phyloP scores from a whole-genome alignment of 306 rosid species.

The Corylus avellana region DNA sequence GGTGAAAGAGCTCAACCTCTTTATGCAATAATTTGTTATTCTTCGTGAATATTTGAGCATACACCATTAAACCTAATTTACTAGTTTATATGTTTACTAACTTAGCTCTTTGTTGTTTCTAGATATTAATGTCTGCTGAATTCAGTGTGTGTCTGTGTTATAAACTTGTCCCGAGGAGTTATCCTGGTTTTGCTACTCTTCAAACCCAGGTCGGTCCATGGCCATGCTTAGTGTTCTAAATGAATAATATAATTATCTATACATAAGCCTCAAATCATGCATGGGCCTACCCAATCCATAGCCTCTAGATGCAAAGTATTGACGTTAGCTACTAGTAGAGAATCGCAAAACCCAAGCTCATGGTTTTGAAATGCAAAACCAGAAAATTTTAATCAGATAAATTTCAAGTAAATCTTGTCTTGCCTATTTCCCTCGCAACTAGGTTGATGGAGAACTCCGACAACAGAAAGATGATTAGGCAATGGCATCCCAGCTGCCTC shows the following conservation, averaged over 20 bases:
- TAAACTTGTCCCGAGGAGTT: too few relatives aligned
- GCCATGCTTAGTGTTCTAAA: neutral
- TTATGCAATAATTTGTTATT: neutral
- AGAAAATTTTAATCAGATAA: conserved; percentile 33
- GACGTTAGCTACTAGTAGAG: conserved; percentile 23
- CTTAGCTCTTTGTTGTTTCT: neutral
- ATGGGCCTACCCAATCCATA: neutral
- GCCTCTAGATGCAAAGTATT: conserved; percentile 8
- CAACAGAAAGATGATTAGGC: conserved; percentile 73
- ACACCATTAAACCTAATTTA: neutral
- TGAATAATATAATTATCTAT: neutral
- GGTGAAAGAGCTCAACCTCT: neutral
- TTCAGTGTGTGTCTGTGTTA: too few relatives aligned
- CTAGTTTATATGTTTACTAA: too few relatives aligned
- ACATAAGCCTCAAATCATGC: neutral
- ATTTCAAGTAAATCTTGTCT: conserved; percentile 35
- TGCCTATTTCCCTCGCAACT: conserved; percentile 78
- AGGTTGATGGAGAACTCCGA: conserved; percentile 79
- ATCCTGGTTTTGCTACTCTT: neutral
- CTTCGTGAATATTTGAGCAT: neutral
- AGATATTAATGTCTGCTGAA: too few relatives aligned
- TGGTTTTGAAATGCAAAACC: conserved; percentile 24
- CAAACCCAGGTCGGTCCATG: neutral
- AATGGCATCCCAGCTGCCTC: conserved; percentile 69
- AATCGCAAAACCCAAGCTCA: conserved; percentile 25